These are phyloP conservation scores for Huntiella bhutanensis DNA, from an alignment of 2,329 filamentous ascomycete genomes.

Conservation along the genomic window DNA sequence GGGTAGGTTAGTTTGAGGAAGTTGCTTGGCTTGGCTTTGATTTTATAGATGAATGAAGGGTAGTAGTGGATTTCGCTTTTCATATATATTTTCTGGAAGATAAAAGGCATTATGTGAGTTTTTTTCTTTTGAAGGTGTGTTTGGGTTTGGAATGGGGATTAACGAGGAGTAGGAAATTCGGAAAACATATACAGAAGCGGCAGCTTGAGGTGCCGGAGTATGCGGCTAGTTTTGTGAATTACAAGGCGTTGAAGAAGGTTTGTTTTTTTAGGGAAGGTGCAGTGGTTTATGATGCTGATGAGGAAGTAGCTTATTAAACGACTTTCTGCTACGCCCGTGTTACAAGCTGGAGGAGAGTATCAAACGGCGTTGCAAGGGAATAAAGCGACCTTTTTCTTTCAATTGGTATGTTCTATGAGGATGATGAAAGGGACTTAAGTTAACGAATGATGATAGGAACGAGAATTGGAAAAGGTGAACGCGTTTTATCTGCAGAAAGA, in stretches of 20 bases:
- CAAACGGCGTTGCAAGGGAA: slow-evolving; percentile 85
- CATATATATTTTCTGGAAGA: neutral
- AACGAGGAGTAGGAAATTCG: slow-evolving; percentile 65
- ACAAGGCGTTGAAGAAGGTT: slow-evolving; percentile 98
- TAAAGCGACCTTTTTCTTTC: slow-evolving; percentile 97
- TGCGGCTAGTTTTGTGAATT: slow-evolving; percentile 97
- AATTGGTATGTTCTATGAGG: slow-evolving; percentile 44
- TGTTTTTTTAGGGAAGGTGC: neutral
- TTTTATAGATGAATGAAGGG: neutral
- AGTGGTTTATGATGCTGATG: neutral
- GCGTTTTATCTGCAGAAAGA: slow-evolving; percentile 96
- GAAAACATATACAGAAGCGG: slow-evolving; percentile 97
- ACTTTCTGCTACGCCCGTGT: slow-evolving; percentile 74
- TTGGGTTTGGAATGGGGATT: neutral
- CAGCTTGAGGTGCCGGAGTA: slow-evolving; percentile 99
- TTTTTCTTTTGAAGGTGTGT: neutral
- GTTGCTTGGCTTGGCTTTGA: too few species aligned
- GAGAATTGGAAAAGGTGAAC: slow-evolving; percentile 96
- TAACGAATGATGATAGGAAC: slow-evolving; percentile 43
- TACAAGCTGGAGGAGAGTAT: slow-evolving; percentile 64
- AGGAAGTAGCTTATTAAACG: slow-evolving; percentile 78
- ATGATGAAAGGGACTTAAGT: neutral
- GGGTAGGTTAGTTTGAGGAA: neutral
- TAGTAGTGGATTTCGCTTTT: neutral
- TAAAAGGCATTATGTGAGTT: neutral